These are phyloP conservation scores for Nakazawaea pomicola DNA, from an alignment of 805 yeast genomes.

Conservation along the genomic window DNA sequence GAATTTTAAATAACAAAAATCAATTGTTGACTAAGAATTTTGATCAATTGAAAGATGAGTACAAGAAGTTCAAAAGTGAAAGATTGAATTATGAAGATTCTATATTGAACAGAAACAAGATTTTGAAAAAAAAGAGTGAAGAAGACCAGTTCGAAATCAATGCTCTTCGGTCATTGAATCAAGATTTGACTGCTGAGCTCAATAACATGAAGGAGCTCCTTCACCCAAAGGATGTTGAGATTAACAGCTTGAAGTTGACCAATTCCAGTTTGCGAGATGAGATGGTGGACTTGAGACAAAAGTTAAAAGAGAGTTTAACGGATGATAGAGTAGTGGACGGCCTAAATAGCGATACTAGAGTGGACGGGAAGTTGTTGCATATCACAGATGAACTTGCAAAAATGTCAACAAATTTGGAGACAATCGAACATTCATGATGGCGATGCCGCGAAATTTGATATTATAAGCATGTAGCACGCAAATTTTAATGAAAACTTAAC, in stretches of 20 bases:
- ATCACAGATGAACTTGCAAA: conserved; percentile 4
- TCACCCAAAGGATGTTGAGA: conserved; percentile 8
- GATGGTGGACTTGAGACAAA: conserved; percentile 17
- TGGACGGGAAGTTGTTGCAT: not conserved
- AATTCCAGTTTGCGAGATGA: conserved; percentile 14
- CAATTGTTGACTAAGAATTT: conserved; percentile 22
- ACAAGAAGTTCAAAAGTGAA: conserved; percentile 26
- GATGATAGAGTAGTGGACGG: not conserved
- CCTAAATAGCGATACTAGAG: no score
- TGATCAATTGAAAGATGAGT: conserved; percentile 24
- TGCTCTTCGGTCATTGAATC: not conserved
- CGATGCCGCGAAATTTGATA: no score
- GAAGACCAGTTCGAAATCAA: conserved; percentile 1
- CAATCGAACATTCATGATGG: no score
- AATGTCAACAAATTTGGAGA: conserved; percentile 7
- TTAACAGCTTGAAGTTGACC: conserved; percentile 1
- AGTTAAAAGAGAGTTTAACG: conserved; percentile 14
- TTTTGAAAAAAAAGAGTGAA: conserved; percentile 14
- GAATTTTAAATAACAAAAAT: conserved; percentile 21
- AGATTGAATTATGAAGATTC: conserved; percentile 30
- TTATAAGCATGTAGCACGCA: no score
- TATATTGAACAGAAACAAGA: conserved; percentile 26
- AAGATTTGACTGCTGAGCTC: not conserved
- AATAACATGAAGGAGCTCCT: not conserved
- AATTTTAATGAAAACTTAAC: no score